Percentiles rank a stretch among this genome's conserved stretches.
phyloP scores from a whole-genome alignment of 768 basidiomycete genomes.

The Suillus cothurnatus region DNA sequence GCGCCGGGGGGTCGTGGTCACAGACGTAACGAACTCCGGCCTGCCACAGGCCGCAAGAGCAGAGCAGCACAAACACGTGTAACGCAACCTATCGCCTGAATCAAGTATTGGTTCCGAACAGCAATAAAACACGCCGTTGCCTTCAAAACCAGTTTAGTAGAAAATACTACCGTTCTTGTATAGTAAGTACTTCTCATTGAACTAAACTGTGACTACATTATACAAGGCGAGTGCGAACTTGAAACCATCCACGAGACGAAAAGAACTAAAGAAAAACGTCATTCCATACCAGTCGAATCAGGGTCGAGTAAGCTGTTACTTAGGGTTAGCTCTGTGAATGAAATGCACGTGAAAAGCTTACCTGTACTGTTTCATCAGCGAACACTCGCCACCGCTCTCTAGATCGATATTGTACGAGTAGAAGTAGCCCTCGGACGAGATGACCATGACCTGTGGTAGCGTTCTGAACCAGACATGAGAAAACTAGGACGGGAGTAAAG shows the following conservation, averaged over 20 bases:
- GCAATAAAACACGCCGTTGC: not conserved
- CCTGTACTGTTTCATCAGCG: constrained; percentile 93
- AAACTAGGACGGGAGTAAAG: not conserved
- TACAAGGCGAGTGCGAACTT: constrained; percentile 1
- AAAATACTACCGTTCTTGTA: constrained; percentile 1
- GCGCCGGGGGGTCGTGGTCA: not conserved
- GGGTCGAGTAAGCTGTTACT: constrained; percentile 10
- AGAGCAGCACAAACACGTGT: constrained; percentile 1
- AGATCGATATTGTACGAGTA: constrained; percentile 96
- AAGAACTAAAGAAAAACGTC: not conserved
- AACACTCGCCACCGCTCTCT: constrained; percentile 94
- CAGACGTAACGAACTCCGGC: not conserved
- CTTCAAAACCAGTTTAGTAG: not conserved
- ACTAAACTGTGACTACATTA: constrained; percentile 7
- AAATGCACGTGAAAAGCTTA: constrained; percentile 24
- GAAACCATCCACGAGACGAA: not conserved
- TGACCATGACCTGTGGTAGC: constrained; percentile 96
- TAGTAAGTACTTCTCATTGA: not conserved
- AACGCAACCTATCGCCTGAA: not conserved
- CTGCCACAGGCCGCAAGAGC: not conserved
- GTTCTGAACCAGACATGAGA: constrained; percentile 51
- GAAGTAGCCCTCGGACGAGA: constrained; percentile 94
- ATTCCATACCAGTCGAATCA: constrained; percentile 5
- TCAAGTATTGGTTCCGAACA: not conserved
- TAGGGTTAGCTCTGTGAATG: not conserved